Evolutionary conservation across 176 grass and related monocot genomes (phyloP), one percentile per base, ranked within the genome.

Genomic region (Pharus latifolius): DNA sequence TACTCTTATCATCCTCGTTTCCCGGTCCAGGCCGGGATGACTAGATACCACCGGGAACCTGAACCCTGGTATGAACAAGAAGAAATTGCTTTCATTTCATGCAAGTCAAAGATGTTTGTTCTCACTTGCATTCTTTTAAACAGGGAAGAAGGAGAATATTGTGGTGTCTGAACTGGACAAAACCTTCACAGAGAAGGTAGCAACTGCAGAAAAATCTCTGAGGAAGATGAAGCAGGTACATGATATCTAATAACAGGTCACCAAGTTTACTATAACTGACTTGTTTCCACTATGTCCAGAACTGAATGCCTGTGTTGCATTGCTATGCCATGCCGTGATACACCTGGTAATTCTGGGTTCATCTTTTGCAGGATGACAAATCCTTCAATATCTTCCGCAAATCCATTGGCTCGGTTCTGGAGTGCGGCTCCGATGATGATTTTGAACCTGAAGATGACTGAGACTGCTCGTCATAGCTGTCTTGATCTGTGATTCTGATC

Each of bases 381-480:
- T 82, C 83, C 45, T 89, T 92, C 64, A 87, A 73, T 56, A 32
- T 88, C 58, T 63, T 96, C 30, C 82, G 88, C 64, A 97, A 92
- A 70, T 90, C 86, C 5, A 84, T 87, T 56, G 89, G 89, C 34
- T 87, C 86, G 4, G 77, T 75, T 66, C 82, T 92, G 41, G 86
- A 87, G 43, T 72, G 71, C 45, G 83, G 56, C 34, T 97, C 93
- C 6, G 93, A 96, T 49, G 83, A 96, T 54, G 92, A 96, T 72
- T 96, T 91, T 63, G 88, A 80, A 30, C 78, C 73, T 77, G 85
- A 89, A 10, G 63, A 92, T 24, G 78, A 73, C 18, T 83, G 58
- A 73, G 0, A 3, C 19, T 35, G 9, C 73, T 60, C 4, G 35
- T 38, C 6, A 38, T 38, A 38, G 35, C 35, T 38, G 35, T 9